phyloP scores from a whole-genome alignment of 2,329 filamentous ascomycete genomes.

The Emergomyces pasteurianus region DNA sequence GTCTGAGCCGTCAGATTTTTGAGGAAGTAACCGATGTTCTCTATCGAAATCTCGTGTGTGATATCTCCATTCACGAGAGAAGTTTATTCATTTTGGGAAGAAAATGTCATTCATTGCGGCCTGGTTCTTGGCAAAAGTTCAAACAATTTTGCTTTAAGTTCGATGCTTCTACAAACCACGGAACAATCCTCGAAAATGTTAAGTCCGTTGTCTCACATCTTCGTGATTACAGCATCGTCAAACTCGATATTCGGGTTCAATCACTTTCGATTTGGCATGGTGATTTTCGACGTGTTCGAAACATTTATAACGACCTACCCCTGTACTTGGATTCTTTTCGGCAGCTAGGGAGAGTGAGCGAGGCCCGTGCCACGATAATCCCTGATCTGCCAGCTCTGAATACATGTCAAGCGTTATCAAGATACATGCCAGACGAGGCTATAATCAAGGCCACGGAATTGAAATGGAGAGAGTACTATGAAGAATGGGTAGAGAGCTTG shows the following conservation, averaged over 20 bases:
- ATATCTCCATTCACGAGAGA: not conserved
- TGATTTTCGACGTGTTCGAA: not conserved
- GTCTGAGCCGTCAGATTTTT: constrained; percentile 7
- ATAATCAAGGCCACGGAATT: not conserved
- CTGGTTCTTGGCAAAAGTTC: constrained; percentile 7
- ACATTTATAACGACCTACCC: not conserved
- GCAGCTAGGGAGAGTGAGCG: constrained; percentile 5
- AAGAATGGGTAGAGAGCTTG: constrained; percentile 5
- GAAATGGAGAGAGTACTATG: constrained; percentile 4
- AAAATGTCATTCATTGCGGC: constrained; percentile 5
- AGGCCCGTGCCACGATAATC: not conserved
- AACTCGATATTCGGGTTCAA: not conserved
- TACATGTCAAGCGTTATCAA: not conserved
- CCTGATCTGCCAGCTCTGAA: not conserved
- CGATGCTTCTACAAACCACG: not conserved
- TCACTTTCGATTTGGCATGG: not conserved
- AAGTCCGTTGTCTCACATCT: constrained; percentile 4
- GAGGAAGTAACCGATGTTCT: constrained; percentile 6
- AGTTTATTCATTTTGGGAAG: constrained; percentile 3
- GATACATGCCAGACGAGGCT: not conserved
- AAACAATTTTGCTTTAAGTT: constrained; percentile 1
- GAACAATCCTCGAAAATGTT: not conserved
- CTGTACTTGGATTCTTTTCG: constrained; percentile 5
- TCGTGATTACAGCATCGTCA: constrained; percentile 1
- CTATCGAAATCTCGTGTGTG: constrained; percentile 6